Evolutionary conservation across 1,284 basidiomycete species (phyloP).

Genomic region (Exsudoporus floridanus): DNA sequence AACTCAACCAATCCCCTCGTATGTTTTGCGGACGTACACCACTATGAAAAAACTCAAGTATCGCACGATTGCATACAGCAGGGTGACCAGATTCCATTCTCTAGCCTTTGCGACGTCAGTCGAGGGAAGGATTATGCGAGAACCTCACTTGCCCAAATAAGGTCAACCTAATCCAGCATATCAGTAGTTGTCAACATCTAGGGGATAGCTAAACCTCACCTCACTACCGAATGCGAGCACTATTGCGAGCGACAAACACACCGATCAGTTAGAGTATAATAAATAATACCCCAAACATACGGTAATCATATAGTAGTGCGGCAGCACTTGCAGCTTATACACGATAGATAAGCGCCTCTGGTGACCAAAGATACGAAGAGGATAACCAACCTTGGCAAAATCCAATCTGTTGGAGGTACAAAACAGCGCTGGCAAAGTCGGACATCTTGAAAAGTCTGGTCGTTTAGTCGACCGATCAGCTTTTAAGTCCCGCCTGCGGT

Average conservation of each 20-base stretch:
- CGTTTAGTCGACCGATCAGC: no score
- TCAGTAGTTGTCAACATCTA: neutral
- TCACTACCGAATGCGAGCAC: constrained; percentile 15
- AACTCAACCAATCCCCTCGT: neutral
- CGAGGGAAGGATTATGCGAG: neutral
- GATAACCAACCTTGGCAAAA: constrained; percentile 11
- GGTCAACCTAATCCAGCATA: constrained; percentile 12
- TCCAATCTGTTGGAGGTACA: constrained; percentile 6
- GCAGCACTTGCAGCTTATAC: constrained; percentile 10
- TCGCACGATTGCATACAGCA: constrained; percentile 23
- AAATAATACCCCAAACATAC: constrained; percentile 7
- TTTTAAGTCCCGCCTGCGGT: neutral
- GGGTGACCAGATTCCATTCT: constrained; percentile 19
- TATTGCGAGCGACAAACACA: neutral
- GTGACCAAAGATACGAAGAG: neutral
- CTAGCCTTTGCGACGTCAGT: constrained; percentile 6
- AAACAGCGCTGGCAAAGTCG: neutral
- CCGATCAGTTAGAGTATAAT: neutral
- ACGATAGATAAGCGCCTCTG: neutral
- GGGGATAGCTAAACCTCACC: neutral
- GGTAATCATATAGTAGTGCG: constrained; percentile 19
- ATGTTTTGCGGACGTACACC: constrained; percentile 8
- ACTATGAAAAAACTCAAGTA: constrained; percentile 19
- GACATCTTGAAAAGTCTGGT: constrained; percentile 4
- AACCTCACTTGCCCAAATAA: constrained; percentile 16